Evolutionary conservation across 169 alveolate species (phyloP), one percentile per base, ranked within the genome.

Genomic region (Besnoitia besnoiti): DNA sequence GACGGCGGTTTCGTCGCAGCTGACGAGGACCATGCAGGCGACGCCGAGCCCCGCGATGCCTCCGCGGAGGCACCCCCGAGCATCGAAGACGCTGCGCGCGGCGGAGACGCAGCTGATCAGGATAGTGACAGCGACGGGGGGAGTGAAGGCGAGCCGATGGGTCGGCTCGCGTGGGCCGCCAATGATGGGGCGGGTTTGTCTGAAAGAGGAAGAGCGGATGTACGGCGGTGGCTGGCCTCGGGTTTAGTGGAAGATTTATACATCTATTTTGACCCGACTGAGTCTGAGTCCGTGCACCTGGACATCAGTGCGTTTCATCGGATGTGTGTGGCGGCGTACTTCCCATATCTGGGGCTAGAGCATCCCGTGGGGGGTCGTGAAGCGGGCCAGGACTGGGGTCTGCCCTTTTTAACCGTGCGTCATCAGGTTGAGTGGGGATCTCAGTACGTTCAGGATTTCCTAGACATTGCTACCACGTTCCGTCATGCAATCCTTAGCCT

Each of bases 331-430:
- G 33, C 49, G 5, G 47, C 33, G 37, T 77, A 77, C 59, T 27
- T 77, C 8, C 21, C 10, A 16, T 24, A 39, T 35, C 46, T 73
- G 82, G 67, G 30, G 24, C 67, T 55, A n/a, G 33, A 5, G n/a
- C 14, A 19, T 1, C 5, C 39, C 21, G 46, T 4, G 82, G n/a
- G 10, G 82, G 44, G n/a, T 39, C 19, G 46, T 30, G 39, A 39
- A 1, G 82, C n/a, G n/a, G 82, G 82, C 27, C 47, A 73, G 24
- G 82, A 73, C 82, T 73, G 82, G 82, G 82, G 82, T 73, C 46
- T 73, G 8, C 82, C 82, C 10, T n/a, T 19, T 1, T 7, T 73
- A 30, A 27, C 82, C 12, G 82, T 73, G 3, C 46, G 46, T 37
- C 82, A 73, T 42, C 27, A 10, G 82, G 82, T 73, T 16, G 39